phyloP scores from a whole-genome alignment of 164 flowering plant genomes.

The Euptelea pleiosperma region DNA sequence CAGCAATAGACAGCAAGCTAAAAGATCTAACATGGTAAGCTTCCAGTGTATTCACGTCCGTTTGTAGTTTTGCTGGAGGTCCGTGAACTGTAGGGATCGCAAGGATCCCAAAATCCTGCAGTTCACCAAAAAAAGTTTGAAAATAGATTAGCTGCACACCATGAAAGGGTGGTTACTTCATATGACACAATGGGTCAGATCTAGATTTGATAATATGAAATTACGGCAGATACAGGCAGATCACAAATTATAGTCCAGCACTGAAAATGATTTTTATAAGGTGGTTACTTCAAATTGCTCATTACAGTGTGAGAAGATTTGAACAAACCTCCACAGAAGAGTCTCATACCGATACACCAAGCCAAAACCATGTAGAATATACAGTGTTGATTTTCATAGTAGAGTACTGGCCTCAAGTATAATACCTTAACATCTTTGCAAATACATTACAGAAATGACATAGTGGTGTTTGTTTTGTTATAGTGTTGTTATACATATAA shows the following conservation, averaged over 20 bases:
- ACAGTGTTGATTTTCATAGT: background rate
- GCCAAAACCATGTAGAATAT: background rate
- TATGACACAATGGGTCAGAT: background rate
- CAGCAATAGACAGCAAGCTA: conserved; percentile 77
- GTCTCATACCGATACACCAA: background rate
- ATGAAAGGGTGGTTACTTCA: background rate
- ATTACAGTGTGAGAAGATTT: too few relatives aligned
- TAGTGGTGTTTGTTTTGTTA: too few relatives aligned
- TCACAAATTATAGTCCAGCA: too few relatives aligned
- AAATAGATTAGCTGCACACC: background rate
- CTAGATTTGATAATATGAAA: too few relatives aligned
- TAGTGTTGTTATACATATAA: too few relatives aligned
- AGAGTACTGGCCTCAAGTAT: too few relatives aligned
- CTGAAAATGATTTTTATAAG: too few relatives aligned
- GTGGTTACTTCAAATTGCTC: background rate
- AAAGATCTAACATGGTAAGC: conserved; percentile 64
- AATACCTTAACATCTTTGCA: background rate
- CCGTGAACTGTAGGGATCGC: conserved; percentile 87
- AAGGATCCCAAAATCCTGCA: conserved; percentile 67
- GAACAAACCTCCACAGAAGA: too few relatives aligned
- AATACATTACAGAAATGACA: too few relatives aligned
- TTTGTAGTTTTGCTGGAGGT: conserved; percentile 73
- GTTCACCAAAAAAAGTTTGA: background rate
- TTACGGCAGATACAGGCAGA: too few relatives aligned
- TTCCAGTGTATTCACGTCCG: conserved; percentile 48